These are phyloP conservation scores for Phlegmacium glaucopus DNA, from an alignment of 768 basidiomycete genomes.

Conservation along the genomic window DNA sequence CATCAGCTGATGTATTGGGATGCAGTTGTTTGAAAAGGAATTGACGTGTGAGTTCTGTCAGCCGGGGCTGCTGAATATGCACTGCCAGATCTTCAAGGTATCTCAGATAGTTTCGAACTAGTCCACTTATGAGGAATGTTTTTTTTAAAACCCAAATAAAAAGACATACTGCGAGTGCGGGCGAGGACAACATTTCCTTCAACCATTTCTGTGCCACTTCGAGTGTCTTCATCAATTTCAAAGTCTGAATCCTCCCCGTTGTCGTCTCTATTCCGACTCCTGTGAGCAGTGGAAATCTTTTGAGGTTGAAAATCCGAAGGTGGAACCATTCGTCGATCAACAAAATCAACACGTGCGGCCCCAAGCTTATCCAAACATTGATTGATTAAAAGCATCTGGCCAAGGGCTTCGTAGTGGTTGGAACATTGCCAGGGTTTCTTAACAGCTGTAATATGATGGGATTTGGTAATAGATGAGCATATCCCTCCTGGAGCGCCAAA, in stretches of 20 bases:
- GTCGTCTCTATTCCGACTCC: neutral
- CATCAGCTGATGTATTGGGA: neutral
- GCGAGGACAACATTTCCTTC: neutral
- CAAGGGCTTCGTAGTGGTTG: conserved; percentile 17
- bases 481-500: conserved; percentile 15
- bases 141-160: neutral
- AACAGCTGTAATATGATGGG: conserved; percentile 20
- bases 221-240: neutral
- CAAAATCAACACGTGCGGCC: conserved; percentile 15
- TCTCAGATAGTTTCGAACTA: too few relatives aligned
- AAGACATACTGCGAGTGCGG: neutral
- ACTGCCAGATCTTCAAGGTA: too few relatives aligned
- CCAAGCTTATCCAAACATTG: conserved; percentile 18
- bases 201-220: too few relatives aligned
- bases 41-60: conserved; percentile 1
- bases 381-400: conserved; percentile 25
- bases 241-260: neutral
- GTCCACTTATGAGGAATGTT: conserved; percentile 1
- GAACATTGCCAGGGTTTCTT: conserved; percentile 25
- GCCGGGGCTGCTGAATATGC: neutral
- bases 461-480: conserved; percentile 22
- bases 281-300: neutral
- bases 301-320: conserved; percentile 2
- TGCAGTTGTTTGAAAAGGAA: conserved; percentile 2
- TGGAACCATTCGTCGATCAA: conserved; percentile 10